Conservation (phyloP, 2,329 filamentous ascomycete species). For the Truncatella angustata region DNA sequence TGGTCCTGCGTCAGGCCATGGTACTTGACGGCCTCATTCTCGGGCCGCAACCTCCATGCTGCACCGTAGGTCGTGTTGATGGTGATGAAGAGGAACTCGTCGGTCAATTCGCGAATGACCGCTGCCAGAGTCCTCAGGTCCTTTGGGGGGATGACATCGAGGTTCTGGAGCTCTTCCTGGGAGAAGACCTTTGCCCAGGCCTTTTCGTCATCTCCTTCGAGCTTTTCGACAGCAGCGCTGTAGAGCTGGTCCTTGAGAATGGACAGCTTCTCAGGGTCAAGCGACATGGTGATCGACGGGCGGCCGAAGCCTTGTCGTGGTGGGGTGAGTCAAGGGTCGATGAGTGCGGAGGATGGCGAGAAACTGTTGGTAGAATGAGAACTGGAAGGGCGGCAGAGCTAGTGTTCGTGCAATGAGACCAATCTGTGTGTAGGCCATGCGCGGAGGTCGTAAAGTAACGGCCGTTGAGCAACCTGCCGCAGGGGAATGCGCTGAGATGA, state of each 20-base stretch:
- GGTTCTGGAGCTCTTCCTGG: slow-evolving; percentile 56
- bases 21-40: slow-evolving; percentile 62
- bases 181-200: slow-evolving; percentile 49
- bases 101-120: slow-evolving; percentile 56
- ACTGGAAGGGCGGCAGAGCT: slow-evolving; percentile 18
- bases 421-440: slow-evolving; percentile 17
- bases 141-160: slow-evolving; percentile 56
- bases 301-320: slow-evolving; percentile 1
- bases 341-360: slow-evolving; percentile 7
- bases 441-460: not conserved
- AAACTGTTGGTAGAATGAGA: slow-evolving; percentile 17
- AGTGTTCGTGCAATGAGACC: slow-evolving; percentile 20
- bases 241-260: slow-evolving; percentile 57
- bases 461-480: not conserved
- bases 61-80: slow-evolving; percentile 42
- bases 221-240: slow-evolving; percentile 49
- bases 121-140: slow-evolving; percentile 53
- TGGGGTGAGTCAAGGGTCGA: slow-evolving; percentile 9
- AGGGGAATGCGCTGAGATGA: not conserved
- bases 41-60: slow-evolving; percentile 58
- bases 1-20: slow-evolving; percentile 61
- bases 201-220: slow-evolving; percentile 37
- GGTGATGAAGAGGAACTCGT: slow-evolving; percentile 59
- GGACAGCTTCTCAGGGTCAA: slow-evolving; percentile 23
- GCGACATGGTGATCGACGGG: slow-evolving; percentile 20